These are phyloP conservation scores for Tolypocladium cylindrosporum DNA, from an alignment of 2,329 filamentous ascomycete species.

Conservation along the genomic window DNA sequence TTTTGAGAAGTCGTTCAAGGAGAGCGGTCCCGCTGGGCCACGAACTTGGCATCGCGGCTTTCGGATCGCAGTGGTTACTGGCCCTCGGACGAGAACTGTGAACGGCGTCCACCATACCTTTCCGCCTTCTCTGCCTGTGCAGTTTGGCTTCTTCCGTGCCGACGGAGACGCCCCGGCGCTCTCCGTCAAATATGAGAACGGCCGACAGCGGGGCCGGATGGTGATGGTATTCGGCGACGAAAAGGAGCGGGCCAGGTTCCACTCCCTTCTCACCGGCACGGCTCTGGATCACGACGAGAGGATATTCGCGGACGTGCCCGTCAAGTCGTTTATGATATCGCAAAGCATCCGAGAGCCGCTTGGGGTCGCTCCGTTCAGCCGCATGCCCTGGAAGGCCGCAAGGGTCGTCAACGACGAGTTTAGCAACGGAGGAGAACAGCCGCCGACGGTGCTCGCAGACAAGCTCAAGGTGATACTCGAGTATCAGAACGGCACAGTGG, in stretches of 20 bases:
- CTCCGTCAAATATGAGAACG: conserved; percentile 60
- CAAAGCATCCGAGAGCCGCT: conserved; percentile 41
- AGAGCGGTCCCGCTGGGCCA: conserved; percentile 62
- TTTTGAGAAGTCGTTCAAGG: conserved; percentile 61
- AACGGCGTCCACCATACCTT: conserved; percentile 67
- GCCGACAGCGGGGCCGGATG: conserved; percentile 57
- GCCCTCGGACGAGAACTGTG: conserved; percentile 65
- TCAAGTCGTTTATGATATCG: conserved; percentile 54
- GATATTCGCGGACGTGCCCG: conserved; percentile 57
- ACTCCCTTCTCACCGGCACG: conserved; percentile 64
- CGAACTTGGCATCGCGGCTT: conserved; percentile 70
- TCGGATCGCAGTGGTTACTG: conserved; percentile 68
- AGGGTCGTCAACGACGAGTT: conserved; percentile 65
- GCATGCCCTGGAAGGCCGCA: conserved; percentile 54
- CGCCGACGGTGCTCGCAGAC: conserved; percentile 66
- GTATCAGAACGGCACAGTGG: conserved; percentile 66
- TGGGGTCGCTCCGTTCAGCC: conserved; percentile 38
- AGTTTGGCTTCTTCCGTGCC: conserved; percentile 67
- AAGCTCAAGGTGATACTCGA: conserved; percentile 65
- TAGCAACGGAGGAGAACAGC: conserved; percentile 45
- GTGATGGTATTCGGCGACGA: conserved; percentile 67
- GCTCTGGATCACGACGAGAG: conserved; percentile 57
- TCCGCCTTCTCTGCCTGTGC: conserved; percentile 54
- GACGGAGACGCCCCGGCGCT: conserved; percentile 62
- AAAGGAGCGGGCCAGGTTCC: conserved; percentile 60